These are phyloP conservation scores for Plantago major DNA, from an alignment of 257 asterid genomes.

Conservation along the genomic window DNA sequence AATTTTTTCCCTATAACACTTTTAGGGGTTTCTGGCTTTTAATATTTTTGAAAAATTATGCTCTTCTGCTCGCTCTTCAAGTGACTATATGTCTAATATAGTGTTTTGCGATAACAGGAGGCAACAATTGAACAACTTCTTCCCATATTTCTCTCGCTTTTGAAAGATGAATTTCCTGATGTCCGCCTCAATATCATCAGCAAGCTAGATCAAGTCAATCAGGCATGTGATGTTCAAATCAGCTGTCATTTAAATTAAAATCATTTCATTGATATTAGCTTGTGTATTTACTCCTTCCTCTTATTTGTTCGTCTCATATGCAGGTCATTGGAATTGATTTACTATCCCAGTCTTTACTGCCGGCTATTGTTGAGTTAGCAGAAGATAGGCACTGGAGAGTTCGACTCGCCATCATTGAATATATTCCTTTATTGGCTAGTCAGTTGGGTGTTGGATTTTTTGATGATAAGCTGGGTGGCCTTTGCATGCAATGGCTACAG, in stretches of 20 bases:
- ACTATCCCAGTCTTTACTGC: conserved; percentile 69
- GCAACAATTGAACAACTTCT: conserved; percentile 87
- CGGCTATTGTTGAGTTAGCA: conserved; percentile 86
- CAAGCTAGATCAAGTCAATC: conserved; percentile 89
- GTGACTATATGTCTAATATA: conserved; percentile 7
- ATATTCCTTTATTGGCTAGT: conserved; percentile 78
- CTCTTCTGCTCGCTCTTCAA: no score
- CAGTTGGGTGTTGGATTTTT: conserved; percentile 78
- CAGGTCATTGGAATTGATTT: conserved; percentile 83
- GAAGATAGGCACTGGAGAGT: conserved; percentile 93
- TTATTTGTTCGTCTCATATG: conserved; percentile 9
- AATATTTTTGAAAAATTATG: no score
- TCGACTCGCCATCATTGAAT: conserved; percentile 78
- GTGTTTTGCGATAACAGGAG: conserved; percentile 38
- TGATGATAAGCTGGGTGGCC: conserved; percentile 82
- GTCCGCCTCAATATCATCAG: conserved; percentile 83
- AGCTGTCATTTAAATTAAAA: background rate
- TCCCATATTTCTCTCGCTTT: conserved; percentile 76
- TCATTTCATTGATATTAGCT: background rate
- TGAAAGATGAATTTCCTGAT: conserved; percentile 84
- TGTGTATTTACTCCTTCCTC: background rate
- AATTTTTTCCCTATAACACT: no score
- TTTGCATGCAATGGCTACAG: conserved; percentile 88
- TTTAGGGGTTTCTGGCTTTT: no score
- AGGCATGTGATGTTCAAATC: conserved; percentile 40